Conservation (phyloP, 1,139 yeast species). For the Scheffersomyces segobiensis region DNA sequence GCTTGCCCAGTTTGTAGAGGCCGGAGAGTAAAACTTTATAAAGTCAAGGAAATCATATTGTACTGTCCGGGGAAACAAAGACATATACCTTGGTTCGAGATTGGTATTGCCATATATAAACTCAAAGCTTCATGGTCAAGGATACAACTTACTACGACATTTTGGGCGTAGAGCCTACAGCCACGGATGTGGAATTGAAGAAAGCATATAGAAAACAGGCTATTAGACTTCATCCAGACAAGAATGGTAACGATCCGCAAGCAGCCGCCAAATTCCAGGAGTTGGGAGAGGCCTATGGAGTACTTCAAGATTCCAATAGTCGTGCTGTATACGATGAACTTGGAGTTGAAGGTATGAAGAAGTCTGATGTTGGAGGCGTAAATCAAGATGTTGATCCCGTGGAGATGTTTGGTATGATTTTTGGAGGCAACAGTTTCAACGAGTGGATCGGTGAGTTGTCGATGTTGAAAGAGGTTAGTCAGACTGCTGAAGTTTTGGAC, state of each 20-base stretch:
- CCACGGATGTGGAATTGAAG: conserved; percentile 24
- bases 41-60: not conserved
- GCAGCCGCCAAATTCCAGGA: conserved; percentile 30
- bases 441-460: conserved; percentile 80
- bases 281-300: conserved; percentile 45
- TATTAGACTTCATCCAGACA: conserved; percentile 28
- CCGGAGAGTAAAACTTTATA: not conserved
- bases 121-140: conserved; percentile 18
- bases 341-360: conserved; percentile 46
- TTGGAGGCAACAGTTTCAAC: conserved; percentile 85
- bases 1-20: not conserved
- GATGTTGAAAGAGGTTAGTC: conserved; percentile 58
- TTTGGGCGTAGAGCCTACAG: conserved; percentile 20
- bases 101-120: not conserved
- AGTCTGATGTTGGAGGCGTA: conserved; percentile 19
- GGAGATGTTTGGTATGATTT: conserved; percentile 70
- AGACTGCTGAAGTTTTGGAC: conserved; percentile 53
- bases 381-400: conserved; percentile 48
- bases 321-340: conserved; percentile 44
- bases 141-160: conserved; percentile 26
- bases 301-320: conserved; percentile 37
- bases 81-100: not conserved
- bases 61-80: too few relatives aligned
- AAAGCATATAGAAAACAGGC: conserved; percentile 29
- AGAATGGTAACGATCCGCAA: conserved; percentile 26